Evolutionary conservation across 257 asterid genomes (phyloP).

Genomic region (Solanum pennellii): DNA sequence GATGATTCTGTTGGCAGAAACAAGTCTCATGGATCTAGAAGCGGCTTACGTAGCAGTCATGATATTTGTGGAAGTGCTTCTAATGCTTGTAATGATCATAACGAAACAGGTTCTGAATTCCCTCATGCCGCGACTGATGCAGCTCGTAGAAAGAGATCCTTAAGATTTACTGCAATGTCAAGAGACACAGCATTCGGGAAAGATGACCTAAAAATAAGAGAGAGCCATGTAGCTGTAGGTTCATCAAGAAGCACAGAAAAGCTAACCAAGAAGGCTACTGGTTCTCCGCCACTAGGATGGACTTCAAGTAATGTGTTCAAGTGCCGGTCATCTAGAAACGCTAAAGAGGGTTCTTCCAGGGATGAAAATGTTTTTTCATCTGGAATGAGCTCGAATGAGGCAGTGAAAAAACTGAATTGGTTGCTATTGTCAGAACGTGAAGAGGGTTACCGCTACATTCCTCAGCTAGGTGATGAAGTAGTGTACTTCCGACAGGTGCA

Average conservation of each 20-base stretch:
- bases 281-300: constrained; percentile 25
- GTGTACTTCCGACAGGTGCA: constrained; percentile 78
- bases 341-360: constrained; percentile 24
- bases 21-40: background rate
- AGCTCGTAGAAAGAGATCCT: constrained; percentile 60
- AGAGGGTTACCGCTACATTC: constrained; percentile 85
- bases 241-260: constrained; percentile 37
- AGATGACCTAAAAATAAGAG: constrained; percentile 17
- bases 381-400: constrained; percentile 15
- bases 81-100: constrained; percentile 16
- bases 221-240: constrained; percentile 26
- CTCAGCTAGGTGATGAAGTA: constrained; percentile 95
- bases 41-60: constrained; percentile 7
- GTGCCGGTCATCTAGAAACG: constrained; percentile 34
- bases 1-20: background rate
- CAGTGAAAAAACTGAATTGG: constrained; percentile 51
- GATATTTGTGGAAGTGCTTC: constrained; percentile 22
- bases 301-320: constrained; percentile 25
- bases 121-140: constrained; percentile 71
- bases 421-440: constrained; percentile 67
- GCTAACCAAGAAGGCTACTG: constrained; percentile 29
- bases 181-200: constrained; percentile 21
- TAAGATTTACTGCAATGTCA: constrained; percentile 43
- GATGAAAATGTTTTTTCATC: constrained; percentile 17
- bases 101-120: constrained; percentile 27